These are phyloP conservation scores for Apiospora malaysiana DNA, from an alignment of 2,329 filamentous ascomycete genomes.

Conservation along the genomic window DNA sequence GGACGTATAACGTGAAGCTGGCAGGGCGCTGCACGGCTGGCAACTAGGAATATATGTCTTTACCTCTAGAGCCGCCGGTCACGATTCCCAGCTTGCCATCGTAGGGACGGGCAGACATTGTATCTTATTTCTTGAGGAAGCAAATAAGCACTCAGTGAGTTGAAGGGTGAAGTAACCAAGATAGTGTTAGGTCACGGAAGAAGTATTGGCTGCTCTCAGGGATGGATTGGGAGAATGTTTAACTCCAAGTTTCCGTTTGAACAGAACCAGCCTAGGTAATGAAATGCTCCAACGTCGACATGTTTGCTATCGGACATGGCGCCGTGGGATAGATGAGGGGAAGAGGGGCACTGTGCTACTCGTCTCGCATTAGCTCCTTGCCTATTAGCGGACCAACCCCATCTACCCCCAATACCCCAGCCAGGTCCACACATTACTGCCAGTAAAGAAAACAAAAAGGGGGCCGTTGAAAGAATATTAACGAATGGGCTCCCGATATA, in stretches of 20 bases:
- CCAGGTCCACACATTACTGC: background rate
- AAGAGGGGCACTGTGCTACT: slow-evolving; percentile 10
- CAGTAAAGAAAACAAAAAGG: background rate
- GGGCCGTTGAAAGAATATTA: background rate
- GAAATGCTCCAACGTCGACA: background rate
- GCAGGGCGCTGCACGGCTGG: background rate
- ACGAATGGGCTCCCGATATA: background rate
- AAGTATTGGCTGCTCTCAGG: background rate
- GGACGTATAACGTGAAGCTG: background rate
- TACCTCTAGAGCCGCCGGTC: slow-evolving; percentile 53
- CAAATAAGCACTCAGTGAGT: background rate
- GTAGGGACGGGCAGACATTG: slow-evolving; percentile 22
- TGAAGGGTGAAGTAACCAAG: background rate
- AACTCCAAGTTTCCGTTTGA: background rate
- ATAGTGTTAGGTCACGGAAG: background rate
- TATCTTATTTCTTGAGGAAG: background rate
- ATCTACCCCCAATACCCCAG: background rate
- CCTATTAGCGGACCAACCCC: slow-evolving; percentile 12
- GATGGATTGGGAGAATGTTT: background rate
- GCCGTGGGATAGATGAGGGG: slow-evolving; percentile 2
- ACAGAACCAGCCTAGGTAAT: too few species aligned
- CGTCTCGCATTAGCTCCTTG: slow-evolving; percentile 12
- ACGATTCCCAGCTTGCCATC: slow-evolving; percentile 55
- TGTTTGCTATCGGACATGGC: background rate
- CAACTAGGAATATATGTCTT: background rate